Evolutionary conservation across 139 green algal genomes (phyloP).

Genomic region (Tetraselmis striata): DNA sequence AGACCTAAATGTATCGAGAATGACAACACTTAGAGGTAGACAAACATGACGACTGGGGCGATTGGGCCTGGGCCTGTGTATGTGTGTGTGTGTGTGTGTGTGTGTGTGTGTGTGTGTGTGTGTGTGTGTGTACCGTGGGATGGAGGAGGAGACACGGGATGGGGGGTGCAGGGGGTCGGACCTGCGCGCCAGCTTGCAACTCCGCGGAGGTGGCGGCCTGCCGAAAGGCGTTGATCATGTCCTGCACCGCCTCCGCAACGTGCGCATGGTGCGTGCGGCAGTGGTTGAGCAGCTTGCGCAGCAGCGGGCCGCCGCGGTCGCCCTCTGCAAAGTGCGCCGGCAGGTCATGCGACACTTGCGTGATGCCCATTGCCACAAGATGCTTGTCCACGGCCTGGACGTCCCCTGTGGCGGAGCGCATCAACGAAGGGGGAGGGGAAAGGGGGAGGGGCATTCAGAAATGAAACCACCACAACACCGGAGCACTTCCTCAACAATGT

Average conservation of each 20-base stretch:
- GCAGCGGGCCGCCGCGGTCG: not conserved
- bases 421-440: too few relatives aligned
- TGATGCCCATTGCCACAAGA: not conserved
- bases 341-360: too few relatives aligned
- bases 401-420: not conserved
- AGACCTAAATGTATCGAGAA: too few relatives aligned
- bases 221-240: not conserved
- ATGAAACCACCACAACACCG: too few relatives aligned
- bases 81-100: not conserved
- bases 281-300: not conserved
- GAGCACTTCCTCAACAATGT: too few relatives aligned
- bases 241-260: not conserved
- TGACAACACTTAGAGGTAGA: too few relatives aligned
- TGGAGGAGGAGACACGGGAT: not conserved
- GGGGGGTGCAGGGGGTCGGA: not conserved
- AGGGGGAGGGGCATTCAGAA: too few relatives aligned
- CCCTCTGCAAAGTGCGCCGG: not conserved
- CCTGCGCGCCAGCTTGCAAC: not conserved
- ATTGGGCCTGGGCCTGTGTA: too few relatives aligned
- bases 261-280: not conserved
- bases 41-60: too few relatives aligned
- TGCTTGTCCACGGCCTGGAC: not conserved
- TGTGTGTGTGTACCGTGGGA: not conserved
- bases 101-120: not conserved
- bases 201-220: not conserved